A percentile compares a stretch with the other conserved stretches of the same genome.
Evolutionary conservation across 2,329 filamentous ascomycete genomes (phyloP).

Genomic region (Fragosphaeria purpurea): DNA sequence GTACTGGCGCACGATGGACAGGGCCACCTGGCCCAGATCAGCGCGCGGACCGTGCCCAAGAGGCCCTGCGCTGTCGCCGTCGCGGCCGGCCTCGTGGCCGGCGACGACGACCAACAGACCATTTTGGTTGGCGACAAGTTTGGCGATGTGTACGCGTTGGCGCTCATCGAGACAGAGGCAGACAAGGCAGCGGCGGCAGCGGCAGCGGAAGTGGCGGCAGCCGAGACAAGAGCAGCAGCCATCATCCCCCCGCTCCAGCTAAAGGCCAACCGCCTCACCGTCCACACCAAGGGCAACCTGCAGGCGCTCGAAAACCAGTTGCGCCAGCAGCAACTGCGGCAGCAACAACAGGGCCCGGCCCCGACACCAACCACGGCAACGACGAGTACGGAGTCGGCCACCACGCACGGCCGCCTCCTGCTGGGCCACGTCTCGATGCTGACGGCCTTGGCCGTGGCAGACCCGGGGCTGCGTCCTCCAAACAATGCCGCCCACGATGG

Average conservation of each 20-base stretch:
- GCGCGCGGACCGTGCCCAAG: slow-evolving; percentile 39
- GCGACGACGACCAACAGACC: slow-evolving; percentile 59
- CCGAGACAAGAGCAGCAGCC: background rate
- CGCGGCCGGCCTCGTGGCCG: slow-evolving; percentile 70
- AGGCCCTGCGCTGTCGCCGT: slow-evolving; percentile 63
- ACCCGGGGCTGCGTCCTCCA: slow-evolving; percentile 18
- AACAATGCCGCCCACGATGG: too few species aligned
- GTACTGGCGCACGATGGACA: slow-evolving; percentile 61
- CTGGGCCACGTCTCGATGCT: slow-evolving; percentile 95
- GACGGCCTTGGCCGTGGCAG: slow-evolving; percentile 57
- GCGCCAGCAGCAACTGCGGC: slow-evolving; percentile 29
- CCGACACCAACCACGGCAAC: slow-evolving; percentile 16
- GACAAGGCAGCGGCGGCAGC: slow-evolving; percentile 1
- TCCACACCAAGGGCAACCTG: slow-evolving; percentile 55
- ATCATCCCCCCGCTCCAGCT: slow-evolving; percentile 24
- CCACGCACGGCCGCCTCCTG: slow-evolving; percentile 37
- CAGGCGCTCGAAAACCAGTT: slow-evolving; percentile 50
- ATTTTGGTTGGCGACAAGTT: slow-evolving; percentile 91
- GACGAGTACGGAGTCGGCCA: slow-evolving; percentile 17
- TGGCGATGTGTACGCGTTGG: slow-evolving; percentile 86
- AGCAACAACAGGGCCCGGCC: slow-evolving; percentile 7
- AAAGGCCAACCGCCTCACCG: slow-evolving; percentile 46
- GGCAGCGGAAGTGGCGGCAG: background rate
- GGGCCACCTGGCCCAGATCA: slow-evolving; percentile 56
- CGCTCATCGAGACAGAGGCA: slow-evolving; percentile 42